Evolutionary conservation across 2,329 filamentous ascomycete species (phyloP).

Genomic region (Stagonosporopsis cucurbitacearum): DNA sequence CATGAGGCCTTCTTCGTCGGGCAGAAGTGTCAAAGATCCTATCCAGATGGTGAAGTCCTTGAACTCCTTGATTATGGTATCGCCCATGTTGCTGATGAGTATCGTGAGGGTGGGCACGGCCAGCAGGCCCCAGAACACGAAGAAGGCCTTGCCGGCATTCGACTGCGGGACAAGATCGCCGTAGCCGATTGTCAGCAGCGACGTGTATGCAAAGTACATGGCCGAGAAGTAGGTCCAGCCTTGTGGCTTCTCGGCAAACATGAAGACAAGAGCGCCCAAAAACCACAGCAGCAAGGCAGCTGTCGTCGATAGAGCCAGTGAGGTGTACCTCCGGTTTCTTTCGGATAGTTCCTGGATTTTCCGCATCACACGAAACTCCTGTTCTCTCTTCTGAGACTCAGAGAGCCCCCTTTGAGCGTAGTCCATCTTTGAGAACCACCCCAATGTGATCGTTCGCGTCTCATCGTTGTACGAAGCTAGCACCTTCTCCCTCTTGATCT

Average conservation of each 20-base stretch:
- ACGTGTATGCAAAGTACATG: constrained; percentile 61
- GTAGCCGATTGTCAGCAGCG: constrained; percentile 63
- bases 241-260: constrained; percentile 53
- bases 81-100: constrained; percentile 61
- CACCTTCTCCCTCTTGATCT: constrained; percentile 55
- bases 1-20: constrained; percentile 54
- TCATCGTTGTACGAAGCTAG: constrained; percentile 49
- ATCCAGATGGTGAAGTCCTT: constrained; percentile 63
- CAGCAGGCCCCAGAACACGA: constrained; percentile 63
- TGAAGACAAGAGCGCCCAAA: constrained; percentile 60
- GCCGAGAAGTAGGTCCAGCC: constrained; percentile 60
- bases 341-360: constrained; percentile 48
- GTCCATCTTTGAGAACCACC: constrained; percentile 48
- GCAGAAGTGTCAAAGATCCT: constrained; percentile 62
- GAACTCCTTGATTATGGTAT: constrained; percentile 61
- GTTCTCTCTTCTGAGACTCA: constrained; percentile 53
- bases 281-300: constrained; percentile 53
- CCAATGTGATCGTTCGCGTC: constrained; percentile 53
- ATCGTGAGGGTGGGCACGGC: constrained; percentile 63
- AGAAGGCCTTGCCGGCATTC: constrained; percentile 62
- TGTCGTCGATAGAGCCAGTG: constrained; percentile 48
- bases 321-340: constrained; percentile 48
- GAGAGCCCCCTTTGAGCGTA: constrained; percentile 50
- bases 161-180: constrained; percentile 57
- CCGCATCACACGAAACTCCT: constrained; percentile 57